Evolutionary conservation across 257 asterid species (phyloP).

Genomic region (Scutellaria baicalensis): DNA sequence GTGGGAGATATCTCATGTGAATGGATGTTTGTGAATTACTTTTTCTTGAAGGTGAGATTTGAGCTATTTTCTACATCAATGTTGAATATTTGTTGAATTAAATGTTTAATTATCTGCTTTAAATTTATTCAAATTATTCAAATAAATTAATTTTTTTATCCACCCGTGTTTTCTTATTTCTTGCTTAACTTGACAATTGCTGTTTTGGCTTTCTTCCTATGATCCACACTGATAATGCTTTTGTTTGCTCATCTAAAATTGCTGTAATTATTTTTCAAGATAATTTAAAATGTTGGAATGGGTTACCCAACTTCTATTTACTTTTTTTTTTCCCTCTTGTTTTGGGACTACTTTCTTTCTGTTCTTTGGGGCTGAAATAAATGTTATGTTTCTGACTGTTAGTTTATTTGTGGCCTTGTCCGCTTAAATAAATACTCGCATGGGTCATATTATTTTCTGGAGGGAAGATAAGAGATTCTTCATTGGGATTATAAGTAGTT

Average conservation of each 20-base stretch:
- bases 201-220: neutral
- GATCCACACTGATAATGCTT: neutral
- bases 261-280: neutral
- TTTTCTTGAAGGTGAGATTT: constrained; percentile 3
- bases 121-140: neutral
- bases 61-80: neutral
- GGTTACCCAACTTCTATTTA: neutral
- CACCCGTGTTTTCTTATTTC: neutral
- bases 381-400: neutral
- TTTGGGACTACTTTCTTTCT: neutral
- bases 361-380: neutral
- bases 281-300: constrained; percentile 3
- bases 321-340: no score
- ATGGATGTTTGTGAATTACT: neutral
- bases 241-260: constrained; percentile 2
- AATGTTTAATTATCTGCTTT: neutral
- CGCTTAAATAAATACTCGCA: constrained; percentile 3
- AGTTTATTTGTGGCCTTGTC: constrained; percentile 5
- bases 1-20: neutral
- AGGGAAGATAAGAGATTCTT: constrained; percentile 1
- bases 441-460: constrained; percentile 1
- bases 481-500: neutral
- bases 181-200: neutral
- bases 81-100: neutral
- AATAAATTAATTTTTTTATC: neutral